Conservation (phyloP, 164 flowering plant species). For the Houttuynia cordata region DNA sequence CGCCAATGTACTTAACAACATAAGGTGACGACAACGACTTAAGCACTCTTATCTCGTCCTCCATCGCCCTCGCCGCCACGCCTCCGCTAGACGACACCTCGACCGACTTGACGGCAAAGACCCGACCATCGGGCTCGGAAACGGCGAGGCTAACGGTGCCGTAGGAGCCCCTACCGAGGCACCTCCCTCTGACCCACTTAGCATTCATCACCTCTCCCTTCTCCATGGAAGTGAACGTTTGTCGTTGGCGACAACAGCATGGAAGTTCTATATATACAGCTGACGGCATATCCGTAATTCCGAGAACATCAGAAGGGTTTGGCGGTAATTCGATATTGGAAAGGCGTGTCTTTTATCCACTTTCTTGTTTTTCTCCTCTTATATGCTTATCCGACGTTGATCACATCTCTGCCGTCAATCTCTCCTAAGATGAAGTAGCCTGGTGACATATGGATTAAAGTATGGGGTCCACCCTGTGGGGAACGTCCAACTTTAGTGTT, state of each 20-base stretch:
- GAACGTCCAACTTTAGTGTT: no score
- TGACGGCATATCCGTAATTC: neutral
- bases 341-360: neutral
- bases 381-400: neutral
- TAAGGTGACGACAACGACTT: constrained; percentile 38
- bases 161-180: constrained; percentile 54
- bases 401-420: no score
- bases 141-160: constrained; percentile 43
- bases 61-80: constrained; percentile 24
- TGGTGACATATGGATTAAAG: no score
- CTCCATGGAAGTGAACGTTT: neutral
- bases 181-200: constrained; percentile 39
- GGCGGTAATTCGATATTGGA: neutral
- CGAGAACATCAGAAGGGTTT: neutral
- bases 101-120: constrained; percentile 61
- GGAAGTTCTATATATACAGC: neutral
- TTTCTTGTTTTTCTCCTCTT: no score
- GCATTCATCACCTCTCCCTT: neutral
- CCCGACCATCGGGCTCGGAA: constrained; percentile 11
- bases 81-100: constrained; percentile 4
- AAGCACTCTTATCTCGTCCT: constrained; percentile 56
- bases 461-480: no score
- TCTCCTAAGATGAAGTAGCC: no score
- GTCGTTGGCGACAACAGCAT: neutral
- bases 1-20: constrained; percentile 40